Evolutionary conservation across 116 monocot genomes (phyloP), one percentile per base, ranked within the genome.

Genomic region (Trichopus zeylanicus): DNA sequence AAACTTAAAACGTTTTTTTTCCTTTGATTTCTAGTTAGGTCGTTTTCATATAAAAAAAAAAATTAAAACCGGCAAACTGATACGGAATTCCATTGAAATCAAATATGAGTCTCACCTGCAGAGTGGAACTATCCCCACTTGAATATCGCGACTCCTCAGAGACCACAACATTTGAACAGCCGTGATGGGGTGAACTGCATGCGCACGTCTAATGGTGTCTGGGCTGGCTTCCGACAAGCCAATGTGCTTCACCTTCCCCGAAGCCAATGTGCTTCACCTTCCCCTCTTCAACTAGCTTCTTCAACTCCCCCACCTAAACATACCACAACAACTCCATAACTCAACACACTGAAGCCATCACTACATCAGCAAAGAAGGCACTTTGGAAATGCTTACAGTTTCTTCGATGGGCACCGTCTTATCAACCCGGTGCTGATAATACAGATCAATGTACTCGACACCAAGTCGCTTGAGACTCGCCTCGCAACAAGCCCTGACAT

Each of bases 141-240:
- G 87, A 18, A 92, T 68, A 31, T 92, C 87, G 19, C 87, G 78
- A 31, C 76, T 78, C 87, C 87, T 84, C 10, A 92, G 66, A 31
- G 87, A 92, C 83, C 83, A 92, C 48, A 87, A 87, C 31, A 92
- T 84, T 51, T 92, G 92, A 51, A 92, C 66, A 1, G 84, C 78
- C 24, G 76, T 73, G 9, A 92, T 76, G n/a, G 92, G 92, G 66
- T 92, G 81, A 37, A 87, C 76, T 5, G 73, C 78, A 72, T 92
- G 84, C 27, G 87, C 92, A 34, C 92, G 55, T 32, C 79, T 73
- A 20, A 92, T 79, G 1, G 92, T 92, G 56, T 92, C 84, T 3
- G 81, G 65, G 26, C 87, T 84, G 0, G 92, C 92, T 48, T 92
- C 87, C 8, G 81, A 92, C 21, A 92, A 59, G 4, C 92, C 92